phyloP scores from a whole-genome alignment of 2,329 filamentous ascomycete genomes.

The Alternaria atra region DNA sequence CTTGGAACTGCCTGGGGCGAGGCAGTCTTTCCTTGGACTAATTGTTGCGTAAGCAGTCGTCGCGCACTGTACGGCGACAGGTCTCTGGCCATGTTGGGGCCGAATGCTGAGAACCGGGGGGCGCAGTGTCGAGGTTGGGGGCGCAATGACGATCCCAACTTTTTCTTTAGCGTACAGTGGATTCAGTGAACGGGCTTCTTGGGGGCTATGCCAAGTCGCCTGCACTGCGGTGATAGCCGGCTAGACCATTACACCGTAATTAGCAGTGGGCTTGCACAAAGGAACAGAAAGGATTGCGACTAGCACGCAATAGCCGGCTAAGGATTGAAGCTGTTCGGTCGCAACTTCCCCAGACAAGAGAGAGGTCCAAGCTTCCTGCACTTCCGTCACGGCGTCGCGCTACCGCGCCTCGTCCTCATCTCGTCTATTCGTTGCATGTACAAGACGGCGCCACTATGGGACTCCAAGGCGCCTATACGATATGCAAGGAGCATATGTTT shows the following conservation, averaged over 20 bases:
- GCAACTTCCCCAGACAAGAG: slow-evolving; percentile 16
- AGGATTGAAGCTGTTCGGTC: slow-evolving; percentile 9
- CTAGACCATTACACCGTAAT: slow-evolving; percentile 14
- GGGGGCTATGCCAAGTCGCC: slow-evolving; percentile 5
- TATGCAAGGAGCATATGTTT: slow-evolving; percentile 3
- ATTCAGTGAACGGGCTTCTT: slow-evolving; percentile 4
- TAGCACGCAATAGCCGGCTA: neutral
- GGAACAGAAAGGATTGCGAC: neutral
- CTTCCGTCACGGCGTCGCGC: slow-evolving; percentile 11
- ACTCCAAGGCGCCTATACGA: slow-evolving; percentile 15
- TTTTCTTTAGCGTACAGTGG: slow-evolving; percentile 4
- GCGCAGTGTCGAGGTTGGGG: slow-evolving; percentile 12
- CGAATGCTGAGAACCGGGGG: slow-evolving; percentile 8
- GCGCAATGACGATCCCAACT: slow-evolving; percentile 23
- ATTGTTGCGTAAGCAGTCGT: slow-evolving; percentile 39
- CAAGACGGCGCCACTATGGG: slow-evolving; percentile 1
- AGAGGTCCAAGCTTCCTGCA: slow-evolving; percentile 18
- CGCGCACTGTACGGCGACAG: slow-evolving; percentile 46
- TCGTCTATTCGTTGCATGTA: slow-evolving; percentile 17
- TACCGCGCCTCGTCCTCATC: slow-evolving; percentile 8
- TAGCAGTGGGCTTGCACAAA: neutral
- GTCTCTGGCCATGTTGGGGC: slow-evolving; percentile 36
- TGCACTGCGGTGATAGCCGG: slow-evolving; percentile 9
- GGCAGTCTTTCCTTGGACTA: slow-evolving; percentile 26
- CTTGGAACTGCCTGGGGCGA: slow-evolving; percentile 27